These are phyloP conservation scores for Ganoderma multipileum DNA, from an alignment of 1,284 basidiomycete genomes.

Conservation along the genomic window DNA sequence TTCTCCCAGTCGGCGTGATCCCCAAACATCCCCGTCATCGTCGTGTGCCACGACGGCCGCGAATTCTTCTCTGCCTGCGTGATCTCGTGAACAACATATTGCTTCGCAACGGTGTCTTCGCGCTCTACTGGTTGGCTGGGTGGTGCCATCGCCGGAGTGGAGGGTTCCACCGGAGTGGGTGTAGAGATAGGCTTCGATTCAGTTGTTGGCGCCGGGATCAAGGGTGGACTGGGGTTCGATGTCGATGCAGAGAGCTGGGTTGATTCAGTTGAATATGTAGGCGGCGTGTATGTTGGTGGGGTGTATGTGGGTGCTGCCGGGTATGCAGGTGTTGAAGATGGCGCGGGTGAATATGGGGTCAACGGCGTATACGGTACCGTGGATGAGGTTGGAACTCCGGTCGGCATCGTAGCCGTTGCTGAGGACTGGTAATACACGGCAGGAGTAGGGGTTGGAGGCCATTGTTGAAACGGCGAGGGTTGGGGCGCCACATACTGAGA, in stretches of 20 bases:
- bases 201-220: background rate
- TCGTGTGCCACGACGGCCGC: slow-evolving; percentile 70
- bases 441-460: slow-evolving; percentile 22
- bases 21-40: slow-evolving; percentile 82
- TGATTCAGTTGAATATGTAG: background rate
- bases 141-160: slow-evolving; percentile 28
- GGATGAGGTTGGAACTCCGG: background rate
- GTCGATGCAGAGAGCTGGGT: background rate
- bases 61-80: slow-evolving; percentile 51
- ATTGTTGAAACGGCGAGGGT: slow-evolving; percentile 24
- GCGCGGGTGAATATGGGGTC: background rate
- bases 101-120: slow-evolving; percentile 59
- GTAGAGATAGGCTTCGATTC: slow-evolving; percentile 1
- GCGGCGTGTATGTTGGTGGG: background rate
- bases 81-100: slow-evolving; percentile 70
- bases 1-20: slow-evolving; percentile 76
- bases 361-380: background rate
- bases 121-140: slow-evolving; percentile 39
- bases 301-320: background rate
- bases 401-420: slow-evolving; percentile 24
- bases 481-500: slow-evolving; percentile 7
- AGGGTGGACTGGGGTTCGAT: background rate
- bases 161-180: slow-evolving; percentile 23
- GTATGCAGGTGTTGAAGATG: slow-evolving; percentile 10
- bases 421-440: slow-evolving; percentile 20